phyloP scores from a whole-genome alignment of 192 early-diverging fungal species.

The Mortierella hygrophila region DNA sequence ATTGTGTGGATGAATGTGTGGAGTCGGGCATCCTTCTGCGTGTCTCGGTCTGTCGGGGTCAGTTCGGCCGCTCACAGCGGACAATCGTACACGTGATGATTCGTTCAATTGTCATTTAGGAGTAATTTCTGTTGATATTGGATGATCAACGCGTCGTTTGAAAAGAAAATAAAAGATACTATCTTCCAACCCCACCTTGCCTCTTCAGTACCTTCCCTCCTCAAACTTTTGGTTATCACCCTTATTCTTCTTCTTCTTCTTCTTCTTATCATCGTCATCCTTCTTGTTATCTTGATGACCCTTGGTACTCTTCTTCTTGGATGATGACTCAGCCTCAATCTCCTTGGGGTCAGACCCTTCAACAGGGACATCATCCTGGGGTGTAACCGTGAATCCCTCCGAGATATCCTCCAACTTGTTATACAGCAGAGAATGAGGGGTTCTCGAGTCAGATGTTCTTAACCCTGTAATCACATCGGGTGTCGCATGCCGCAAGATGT shows the following conservation, averaged over 20 bases:
- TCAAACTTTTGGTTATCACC: neutral
- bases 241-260: neutral
- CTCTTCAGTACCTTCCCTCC: neutral
- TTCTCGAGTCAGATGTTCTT: neutral
- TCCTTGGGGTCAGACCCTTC: neutral
- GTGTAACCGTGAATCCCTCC: neutral
- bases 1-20: too few species aligned
- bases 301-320: neutral
- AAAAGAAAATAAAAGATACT: neutral
- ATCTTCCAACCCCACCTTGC: neutral
- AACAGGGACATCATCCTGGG: neutral
- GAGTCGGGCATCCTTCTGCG: too few species aligned
- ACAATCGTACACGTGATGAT: neutral
- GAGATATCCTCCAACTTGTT: slow-evolving; percentile 41
- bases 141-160: neutral
- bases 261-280: neutral
- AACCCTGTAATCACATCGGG: slow-evolving; percentile 15
- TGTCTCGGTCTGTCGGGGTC: too few species aligned
- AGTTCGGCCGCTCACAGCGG: too few species aligned
- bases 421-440: slow-evolving; percentile 25
- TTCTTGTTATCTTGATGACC: neutral
- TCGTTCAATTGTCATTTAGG: neutral
- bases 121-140: neutral
- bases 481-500: slow-evolving; percentile 20
- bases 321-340: neutral